Evolutionary conservation across 768 basidiomycete species (phyloP).

Genomic region (Kwoniella mangroviensis): DNA sequence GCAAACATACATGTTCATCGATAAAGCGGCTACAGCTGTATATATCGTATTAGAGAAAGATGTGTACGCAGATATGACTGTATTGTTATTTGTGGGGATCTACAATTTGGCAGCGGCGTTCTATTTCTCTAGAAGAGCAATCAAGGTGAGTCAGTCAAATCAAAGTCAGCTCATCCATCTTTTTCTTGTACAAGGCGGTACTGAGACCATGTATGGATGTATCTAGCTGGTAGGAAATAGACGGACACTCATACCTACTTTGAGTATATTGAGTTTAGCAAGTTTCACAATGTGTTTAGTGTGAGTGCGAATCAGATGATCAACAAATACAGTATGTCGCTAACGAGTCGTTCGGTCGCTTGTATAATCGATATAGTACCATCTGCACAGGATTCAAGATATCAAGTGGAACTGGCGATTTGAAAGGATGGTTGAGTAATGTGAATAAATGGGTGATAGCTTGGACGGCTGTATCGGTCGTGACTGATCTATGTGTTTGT

Average conservation of each 20-base stretch:
- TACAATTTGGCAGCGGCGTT: conserved; percentile 11
- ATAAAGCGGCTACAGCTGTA: conserved; percentile 19
- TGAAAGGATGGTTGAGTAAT: background rate
- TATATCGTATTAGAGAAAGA: conserved; percentile 11
- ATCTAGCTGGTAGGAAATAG: conserved; percentile 6
- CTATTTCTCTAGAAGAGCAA: conserved; percentile 17
- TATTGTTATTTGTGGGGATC: conserved; percentile 13
- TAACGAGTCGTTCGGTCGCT: background rate
- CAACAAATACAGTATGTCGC: background rate
- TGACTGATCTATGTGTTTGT: conserved; percentile 19
- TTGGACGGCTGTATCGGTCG: conserved; percentile 15
- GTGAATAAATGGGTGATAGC: conserved; percentile 20
- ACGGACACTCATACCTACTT: background rate
- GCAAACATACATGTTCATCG: conserved; percentile 25
- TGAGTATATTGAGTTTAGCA: conserved; percentile 16
- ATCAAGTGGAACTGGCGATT: background rate
- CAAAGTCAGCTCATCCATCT: background rate
- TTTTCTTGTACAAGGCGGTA: background rate
- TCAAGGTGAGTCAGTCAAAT: conserved; percentile 12
- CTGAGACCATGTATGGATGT: background rate
- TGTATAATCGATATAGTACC: conserved; percentile 4
- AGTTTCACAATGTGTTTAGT: conserved; percentile 20
- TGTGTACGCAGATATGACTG: conserved; percentile 20
- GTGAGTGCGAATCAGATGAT: conserved; percentile 6
- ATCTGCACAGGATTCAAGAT: conserved; percentile 18